Base-by-base conservation (phyloP, 495 filamentous ascomycete genomes). In the Penicillium maclennaniae region DNA sequence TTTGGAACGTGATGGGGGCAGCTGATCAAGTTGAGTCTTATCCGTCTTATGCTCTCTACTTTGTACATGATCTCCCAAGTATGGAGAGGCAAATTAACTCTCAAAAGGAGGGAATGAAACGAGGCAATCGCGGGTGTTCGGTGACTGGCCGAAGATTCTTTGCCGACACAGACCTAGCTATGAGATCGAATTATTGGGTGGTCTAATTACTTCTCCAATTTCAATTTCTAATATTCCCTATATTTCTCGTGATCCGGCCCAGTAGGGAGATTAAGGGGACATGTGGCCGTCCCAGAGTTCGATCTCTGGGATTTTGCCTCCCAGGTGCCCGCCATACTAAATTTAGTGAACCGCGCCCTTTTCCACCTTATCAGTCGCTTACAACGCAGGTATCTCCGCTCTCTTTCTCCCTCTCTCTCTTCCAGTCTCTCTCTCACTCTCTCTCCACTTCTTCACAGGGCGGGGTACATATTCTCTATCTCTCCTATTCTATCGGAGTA, bases 321-420 rank as follows among this genome's bases (percentile, higher is more conserved):
- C 31, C 3, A 10, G 23, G 23, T 23, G 23, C 23, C 23, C 23
- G 23, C 23, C 23, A 40, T 39, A 40, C 34, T 10, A 14, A 6
- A 15, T 40, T 39, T 25, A 3, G 21, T 23, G 25, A 17, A 15
- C 8, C 31, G 7, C 27, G 27, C 19, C 21, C 39, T 25, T 37
- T 12, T 19, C 44, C 21, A 3, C 26, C 42, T 51, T 49, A 50
- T 43, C 47, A 16, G 8, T 34, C 10, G 9, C 53, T 6, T 40
- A 17, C 34, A 49, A 36, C 42, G 34, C 42, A 45, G 19, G 25
- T 52, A 58, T 51, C 49, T 58, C 62, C 62, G 59, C 59, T 59
- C 56, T 60, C 63, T 5, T 56, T 59, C 56, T 60, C 63, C 52
- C 60, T 5, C 59, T 59, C 56, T 60, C 63, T 54, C 60, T n/a